Evolutionary conservation across 106 monocot genomes (phyloP), one percentile per base, ranked within the genome.

Genomic region (Chionographis japonica): DNA sequence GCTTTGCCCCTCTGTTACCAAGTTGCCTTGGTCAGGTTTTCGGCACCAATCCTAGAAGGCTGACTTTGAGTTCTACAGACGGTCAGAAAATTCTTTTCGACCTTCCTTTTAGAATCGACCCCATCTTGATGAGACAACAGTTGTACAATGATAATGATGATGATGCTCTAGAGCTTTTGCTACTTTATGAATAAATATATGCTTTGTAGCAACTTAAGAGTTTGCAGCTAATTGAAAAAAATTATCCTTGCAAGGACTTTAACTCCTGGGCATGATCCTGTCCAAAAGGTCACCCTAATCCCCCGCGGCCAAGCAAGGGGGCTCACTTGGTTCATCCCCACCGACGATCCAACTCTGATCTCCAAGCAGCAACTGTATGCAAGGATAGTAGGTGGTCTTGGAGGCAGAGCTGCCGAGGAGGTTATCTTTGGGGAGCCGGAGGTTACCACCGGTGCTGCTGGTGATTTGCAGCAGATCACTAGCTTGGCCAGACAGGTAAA

Each of bases 341-440:
- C 75, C 8, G 95, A 95, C 60, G 95, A 95, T 62, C 95, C 95
- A 18, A 92, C 95, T 43, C 67, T 98, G 65, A 89, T 98, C 40
- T 92, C 97, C 5, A 98, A 85, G 76, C 92, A 98, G 50, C 97
- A 98, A 58, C 71, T 97, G 1, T 97, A 92, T 66, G 95, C 95
- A 8, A 84, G 97, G 63, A 93, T 98, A 61, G 92, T 98, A 35
- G 97, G 97, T 60, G 97, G 97, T 46, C 87, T 98, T 51, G 97
- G 97, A 15, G 97, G 97, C 61, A 84, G 97, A 79, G 97, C 97
- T 66, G 89, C 97, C n/a, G 97, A 98, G 64, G 97, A 98, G 71
- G 18, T 98, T 15, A 98, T 98, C 56, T 98, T 98, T 77, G 97
- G 97, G 56, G 97, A 93, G 57, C 74, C 97, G 70, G 97, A 98